Percentiles rank a stretch among this genome's conserved stretches.
Evolutionary conservation across 2,329 filamentous ascomycete species (phyloP).

Genomic region (Botrytis byssoidea): DNA sequence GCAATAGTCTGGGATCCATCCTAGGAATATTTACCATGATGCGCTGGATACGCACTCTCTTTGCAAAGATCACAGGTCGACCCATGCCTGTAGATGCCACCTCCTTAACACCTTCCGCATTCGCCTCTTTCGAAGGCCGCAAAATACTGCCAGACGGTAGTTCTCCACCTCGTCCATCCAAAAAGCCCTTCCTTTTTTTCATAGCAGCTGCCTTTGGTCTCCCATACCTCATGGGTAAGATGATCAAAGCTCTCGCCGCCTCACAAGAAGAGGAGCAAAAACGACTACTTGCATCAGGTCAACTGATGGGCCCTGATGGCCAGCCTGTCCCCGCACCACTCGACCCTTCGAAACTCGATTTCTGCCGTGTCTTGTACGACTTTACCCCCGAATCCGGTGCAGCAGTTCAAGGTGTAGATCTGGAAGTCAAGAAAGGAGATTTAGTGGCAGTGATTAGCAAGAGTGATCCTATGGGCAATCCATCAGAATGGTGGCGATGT

Average conservation of each 20-base stretch:
- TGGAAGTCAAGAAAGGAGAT: slow-evolving; percentile 91
- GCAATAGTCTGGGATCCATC: slow-evolving; percentile 89
- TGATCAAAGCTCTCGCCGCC: slow-evolving; percentile 80
- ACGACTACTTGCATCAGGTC: slow-evolving; percentile 53
- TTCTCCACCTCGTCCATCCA: slow-evolving; percentile 67
- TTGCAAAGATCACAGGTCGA: slow-evolving; percentile 90
- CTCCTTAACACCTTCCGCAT: slow-evolving; percentile 84
- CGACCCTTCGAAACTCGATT: slow-evolving; percentile 90
- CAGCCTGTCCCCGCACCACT: slow-evolving; percentile 51
- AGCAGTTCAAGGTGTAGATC: slow-evolving; percentile 69
- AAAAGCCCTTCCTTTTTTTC: slow-evolving; percentile 96
- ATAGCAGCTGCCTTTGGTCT: slow-evolving; percentile 90
- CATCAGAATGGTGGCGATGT: slow-evolving; percentile 97
- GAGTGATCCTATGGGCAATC: slow-evolving; percentile 84
- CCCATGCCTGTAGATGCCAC: slow-evolving; percentile 85
- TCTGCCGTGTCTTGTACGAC: slow-evolving; percentile 92
- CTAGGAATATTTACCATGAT: slow-evolving; percentile 94
- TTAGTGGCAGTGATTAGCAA: slow-evolving; percentile 92
- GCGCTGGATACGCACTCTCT: slow-evolving; percentile 87
- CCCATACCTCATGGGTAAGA: slow-evolving; percentile 94
- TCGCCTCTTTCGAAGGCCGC: slow-evolving; percentile 82
- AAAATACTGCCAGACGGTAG: slow-evolving; percentile 62
- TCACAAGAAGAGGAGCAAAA: slow-evolving; percentile 82
- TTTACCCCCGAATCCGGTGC: slow-evolving; percentile 78
- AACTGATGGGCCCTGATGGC: slow-evolving; percentile 52